phyloP scores from a whole-genome alignment of 805 yeast genomes.

The Kuraishia floccosa region DNA sequence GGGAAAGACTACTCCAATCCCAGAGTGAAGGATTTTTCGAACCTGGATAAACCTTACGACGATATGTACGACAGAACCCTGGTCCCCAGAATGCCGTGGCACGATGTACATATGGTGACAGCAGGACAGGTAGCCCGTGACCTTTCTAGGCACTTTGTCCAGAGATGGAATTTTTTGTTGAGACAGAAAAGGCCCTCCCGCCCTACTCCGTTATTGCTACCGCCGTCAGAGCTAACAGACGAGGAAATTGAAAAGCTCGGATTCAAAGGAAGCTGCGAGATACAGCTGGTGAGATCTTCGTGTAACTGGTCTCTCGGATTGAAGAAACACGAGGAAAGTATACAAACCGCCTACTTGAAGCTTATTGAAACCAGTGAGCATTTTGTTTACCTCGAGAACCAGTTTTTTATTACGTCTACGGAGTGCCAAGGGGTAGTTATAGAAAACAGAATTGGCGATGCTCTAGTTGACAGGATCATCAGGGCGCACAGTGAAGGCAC shows the following conservation, averaged over 20 bases:
- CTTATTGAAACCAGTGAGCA: conserved; percentile 88
- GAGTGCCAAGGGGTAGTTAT: conserved; percentile 74
- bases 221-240: conserved; percentile 78
- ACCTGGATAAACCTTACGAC: conserved; percentile 76
- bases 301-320: conserved; percentile 92
- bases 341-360: conserved; percentile 86
- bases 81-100: conserved; percentile 99
- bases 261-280: conserved; percentile 79
- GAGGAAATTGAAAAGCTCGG: conserved; percentile 56
- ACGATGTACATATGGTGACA: conserved; percentile 93
- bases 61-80: conserved; percentile 78
- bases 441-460: conserved; percentile 88
- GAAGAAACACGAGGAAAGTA: conserved; percentile 74
- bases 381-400: conserved; percentile 90
- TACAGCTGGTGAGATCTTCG: conserved; percentile 81
- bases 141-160: conserved; percentile 86
- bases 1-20: conserved; percentile 98
- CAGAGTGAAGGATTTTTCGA: conserved; percentile 76
- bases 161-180: conserved; percentile 90
- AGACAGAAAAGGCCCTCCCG: conserved; percentile 94
- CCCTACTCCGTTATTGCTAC: conserved; percentile 82
- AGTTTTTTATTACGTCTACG: conserved; percentile 88
- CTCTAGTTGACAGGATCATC: conserved; percentile 90
- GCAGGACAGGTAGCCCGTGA: conserved; percentile 94
- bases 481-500: conserved; percentile 72